Evolutionary conservation across 192 early-diverging fungal species (phyloP).

Genomic region (Backusella australiensis): DNA sequence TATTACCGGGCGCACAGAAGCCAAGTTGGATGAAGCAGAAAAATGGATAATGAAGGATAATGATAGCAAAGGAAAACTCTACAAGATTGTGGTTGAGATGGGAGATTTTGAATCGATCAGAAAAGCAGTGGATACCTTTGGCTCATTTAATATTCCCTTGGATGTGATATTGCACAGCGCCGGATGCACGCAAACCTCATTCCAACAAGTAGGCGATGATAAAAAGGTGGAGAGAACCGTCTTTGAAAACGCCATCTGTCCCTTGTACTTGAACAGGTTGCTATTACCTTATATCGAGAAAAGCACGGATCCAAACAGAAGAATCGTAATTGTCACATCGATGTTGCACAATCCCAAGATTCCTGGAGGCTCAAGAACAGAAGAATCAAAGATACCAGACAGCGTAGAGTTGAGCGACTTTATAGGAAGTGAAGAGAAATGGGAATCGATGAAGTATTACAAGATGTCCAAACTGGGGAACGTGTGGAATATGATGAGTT

Average conservation of each 20-base stretch:
- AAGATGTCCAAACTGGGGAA: constrained; percentile 18
- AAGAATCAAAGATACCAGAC: neutral
- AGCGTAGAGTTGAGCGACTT: constrained; percentile 6
- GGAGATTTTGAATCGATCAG: constrained; percentile 12
- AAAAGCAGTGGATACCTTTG: constrained; percentile 8
- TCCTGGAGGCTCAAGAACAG: neutral
- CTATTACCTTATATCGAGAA: constrained; percentile 22
- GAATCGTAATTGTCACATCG: constrained; percentile 20
- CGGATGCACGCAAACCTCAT: neutral
- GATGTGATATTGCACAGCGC: constrained; percentile 27
- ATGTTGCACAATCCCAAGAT: constrained; percentile 15
- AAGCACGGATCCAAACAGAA: neutral
- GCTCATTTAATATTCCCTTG: constrained; percentile 8
- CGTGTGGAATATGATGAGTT: constrained; percentile 9
- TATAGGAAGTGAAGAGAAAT: constrained; percentile 8
- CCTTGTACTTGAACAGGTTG: constrained; percentile 19
- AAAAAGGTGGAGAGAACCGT: constrained; percentile 15
- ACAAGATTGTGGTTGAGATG: constrained; percentile 13
- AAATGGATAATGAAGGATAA: constrained; percentile 3
- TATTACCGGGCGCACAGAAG: constrained; percentile 16
- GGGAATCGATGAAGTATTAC: constrained; percentile 22
- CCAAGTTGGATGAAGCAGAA: neutral
- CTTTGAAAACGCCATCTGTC: constrained; percentile 19
- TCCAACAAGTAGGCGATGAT: neutral
- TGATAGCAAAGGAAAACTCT: neutral